Evolutionary conservation across 2,329 filamentous ascomycete genomes (phyloP), one percentile per base, ranked within the genome.

Genomic region (Colletotrichum australisinense): DNA sequence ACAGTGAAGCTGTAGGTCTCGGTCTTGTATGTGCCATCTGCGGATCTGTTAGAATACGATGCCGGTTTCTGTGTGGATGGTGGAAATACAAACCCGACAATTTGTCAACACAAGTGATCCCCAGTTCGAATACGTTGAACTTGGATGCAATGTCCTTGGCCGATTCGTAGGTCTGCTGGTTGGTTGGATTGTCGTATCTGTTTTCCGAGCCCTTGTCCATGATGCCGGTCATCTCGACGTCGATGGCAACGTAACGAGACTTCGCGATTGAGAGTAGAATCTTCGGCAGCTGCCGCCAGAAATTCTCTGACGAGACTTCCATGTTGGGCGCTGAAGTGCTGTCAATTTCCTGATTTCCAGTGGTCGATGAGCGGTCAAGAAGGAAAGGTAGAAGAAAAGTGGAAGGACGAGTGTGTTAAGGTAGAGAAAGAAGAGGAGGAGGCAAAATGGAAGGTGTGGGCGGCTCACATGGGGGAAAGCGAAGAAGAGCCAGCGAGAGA

Each of bases 41-140:
- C 77, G 74, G 75, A 49, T 62, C 56, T 6, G 49, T 16, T 3
- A 53, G 19, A 14, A 73, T 38, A 3, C 38, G 46, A 49, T 19
- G 16, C 22, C 8, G 19, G 14, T 24, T 22, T 12, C 8, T 28
- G 35, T 4, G 24, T 9, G 14, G 38, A 19, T 2, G 14, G 8
- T 46, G 38, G 16, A 5, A 22, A 16, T 16, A 60, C 72, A 22
- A 65, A 70, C 75, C 63, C 3, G n/a, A 57, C 1, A 63, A 16
- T 7, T 68, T 60, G 4, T 35, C 64, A 30, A 82, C 55, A 42
- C 80, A 84, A 0, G 82, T 84, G 26, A 84, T 63, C 6, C 83
- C 83, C 8, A 85, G 57, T 64, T 85, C 80, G 2, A 85, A 64
- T 11, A 83, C 76, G 28, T 80, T 78, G 63, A 80, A 84, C 1